Evolutionary conservation across 441 rosid species (phyloP).

Genomic region (Pelargonium cotyledonis): DNA sequence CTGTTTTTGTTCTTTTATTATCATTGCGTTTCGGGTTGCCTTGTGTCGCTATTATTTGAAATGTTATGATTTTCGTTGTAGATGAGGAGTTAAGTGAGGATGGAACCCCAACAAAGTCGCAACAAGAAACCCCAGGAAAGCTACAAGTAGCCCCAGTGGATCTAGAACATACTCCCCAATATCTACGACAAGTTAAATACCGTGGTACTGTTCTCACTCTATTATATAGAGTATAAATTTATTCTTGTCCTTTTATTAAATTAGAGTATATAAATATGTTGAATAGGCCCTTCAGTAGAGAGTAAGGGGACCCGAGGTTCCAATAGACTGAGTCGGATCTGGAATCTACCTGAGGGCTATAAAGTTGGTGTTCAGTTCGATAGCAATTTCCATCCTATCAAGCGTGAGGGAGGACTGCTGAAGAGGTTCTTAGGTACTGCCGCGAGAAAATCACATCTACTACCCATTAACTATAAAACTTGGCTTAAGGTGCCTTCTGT

Average conservation of each 20-base stretch:
- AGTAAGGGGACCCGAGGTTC: neutral
- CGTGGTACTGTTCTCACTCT: neutral
- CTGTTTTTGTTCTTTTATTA: neutral
- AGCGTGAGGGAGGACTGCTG: neutral
- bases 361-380: neutral
- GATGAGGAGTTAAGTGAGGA: neutral
- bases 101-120: neutral
- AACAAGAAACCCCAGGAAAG: neutral
- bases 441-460: neutral
- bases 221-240: neutral
- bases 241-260: neutral
- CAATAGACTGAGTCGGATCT: neutral
- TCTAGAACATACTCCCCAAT: neutral
- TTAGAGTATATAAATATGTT: neutral
- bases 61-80: neutral
- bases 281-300: neutral
- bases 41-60: neutral
- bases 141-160: neutral
- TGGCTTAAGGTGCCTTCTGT: neutral
- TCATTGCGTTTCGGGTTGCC: neutral
- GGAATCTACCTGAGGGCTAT: conserved; percentile 6
- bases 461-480: neutral
- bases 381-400: neutral
- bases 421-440: neutral
- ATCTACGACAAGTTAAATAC: neutral